Evolutionary conservation across 1,139 yeast genomes (phyloP), one percentile per base, ranked within the genome.

Genomic region (Sugiyamaella sp.): DNA sequence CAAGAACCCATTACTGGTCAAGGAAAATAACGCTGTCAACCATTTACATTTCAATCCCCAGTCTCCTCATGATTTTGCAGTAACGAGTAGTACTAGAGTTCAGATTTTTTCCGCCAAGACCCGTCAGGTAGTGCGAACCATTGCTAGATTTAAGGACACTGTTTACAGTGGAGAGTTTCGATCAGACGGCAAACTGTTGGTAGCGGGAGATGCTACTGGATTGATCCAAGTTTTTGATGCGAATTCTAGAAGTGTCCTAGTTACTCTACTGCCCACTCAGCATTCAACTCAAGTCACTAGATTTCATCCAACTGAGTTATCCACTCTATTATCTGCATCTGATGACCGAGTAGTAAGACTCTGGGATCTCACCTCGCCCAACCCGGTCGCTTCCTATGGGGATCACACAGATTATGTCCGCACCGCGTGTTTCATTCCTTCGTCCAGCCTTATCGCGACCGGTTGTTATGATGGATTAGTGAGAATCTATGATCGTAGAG

Each of bases 201-300:
- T 86, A 19, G 96, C 96, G 3, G 89, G 95, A 61, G 96, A 89
- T 74, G 95, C 91, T 8, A 80, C 93, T 1, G 99, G 97, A 10
- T 69, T 86, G 54, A 91, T 89, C 10, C 91, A 89, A 60, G 81
- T 89, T 14, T 89, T 85, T 68, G 96, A 89, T 68, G 84, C 96
- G 44, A 84, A 82, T 60, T 91, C 96, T 32, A 78, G 96, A 63
- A 84, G 89, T 21, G 76, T 90, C 41, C 76, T 93, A 54, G 89
- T 91, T 41, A 84, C 95, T 33, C 76, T 93, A 47, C 80, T 81
- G 54, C 96, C 97, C 2, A 85, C 95, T 0, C 74, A 85, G 17
- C 90, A 89, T 70, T 91, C 98, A 9, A 87, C 96, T 0, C 97
- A 89, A 66, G 96, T 91, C 24, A 90, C 97, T n/a, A 89, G 88